phyloP scores from a whole-genome alignment of 1,284 basidiomycete genomes.

The Papiliotrema terrestris region DNA sequence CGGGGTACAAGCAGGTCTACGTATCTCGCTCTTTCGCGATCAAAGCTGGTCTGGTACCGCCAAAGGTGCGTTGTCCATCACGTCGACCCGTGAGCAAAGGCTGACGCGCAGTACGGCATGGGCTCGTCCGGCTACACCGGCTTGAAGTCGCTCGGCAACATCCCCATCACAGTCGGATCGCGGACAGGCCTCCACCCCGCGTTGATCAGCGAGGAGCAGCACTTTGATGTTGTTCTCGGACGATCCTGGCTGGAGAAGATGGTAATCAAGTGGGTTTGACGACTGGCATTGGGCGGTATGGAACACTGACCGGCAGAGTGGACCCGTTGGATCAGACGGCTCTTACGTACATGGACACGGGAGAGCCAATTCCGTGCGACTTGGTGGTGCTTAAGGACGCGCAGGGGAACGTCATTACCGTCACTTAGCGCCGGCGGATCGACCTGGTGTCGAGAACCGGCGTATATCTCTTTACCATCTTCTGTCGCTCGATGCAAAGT shows the following conservation, averaged over 20 bases:
- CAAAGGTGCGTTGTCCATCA: slow-evolving; percentile 33
- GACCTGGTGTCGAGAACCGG: too few species aligned
- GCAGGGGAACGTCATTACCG: slow-evolving; percentile 78
- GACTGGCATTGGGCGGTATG: not conserved
- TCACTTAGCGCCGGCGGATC: slow-evolving; percentile 57
- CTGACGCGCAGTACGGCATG: slow-evolving; percentile 31
- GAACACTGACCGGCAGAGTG: slow-evolving; percentile 48
- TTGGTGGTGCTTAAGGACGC: slow-evolving; percentile 73
- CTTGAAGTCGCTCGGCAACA: slow-evolving; percentile 61
- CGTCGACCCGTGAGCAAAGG: too few species aligned
- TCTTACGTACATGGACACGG: slow-evolving; percentile 88
- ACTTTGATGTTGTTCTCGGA: slow-evolving; percentile 94
- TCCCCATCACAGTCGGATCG: slow-evolving; percentile 59
- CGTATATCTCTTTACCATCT: not conserved
- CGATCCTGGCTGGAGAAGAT: slow-evolving; percentile 90
- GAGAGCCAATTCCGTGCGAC: slow-evolving; percentile 90
- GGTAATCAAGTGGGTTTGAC: slow-evolving; percentile 58
- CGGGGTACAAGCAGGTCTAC: slow-evolving; percentile 92
- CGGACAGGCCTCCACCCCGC: slow-evolving; percentile 54
- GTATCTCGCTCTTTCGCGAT: slow-evolving; percentile 90
- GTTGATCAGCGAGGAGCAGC: slow-evolving; percentile 82
- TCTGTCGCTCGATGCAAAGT: not conserved
- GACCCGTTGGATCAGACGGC: slow-evolving; percentile 77
- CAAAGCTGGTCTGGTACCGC: slow-evolving; percentile 82
- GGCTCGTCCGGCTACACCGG: slow-evolving; percentile 46